phyloP scores from a whole-genome alignment of 441 rosid genomes.

The Raphanus hybrid region DNA sequence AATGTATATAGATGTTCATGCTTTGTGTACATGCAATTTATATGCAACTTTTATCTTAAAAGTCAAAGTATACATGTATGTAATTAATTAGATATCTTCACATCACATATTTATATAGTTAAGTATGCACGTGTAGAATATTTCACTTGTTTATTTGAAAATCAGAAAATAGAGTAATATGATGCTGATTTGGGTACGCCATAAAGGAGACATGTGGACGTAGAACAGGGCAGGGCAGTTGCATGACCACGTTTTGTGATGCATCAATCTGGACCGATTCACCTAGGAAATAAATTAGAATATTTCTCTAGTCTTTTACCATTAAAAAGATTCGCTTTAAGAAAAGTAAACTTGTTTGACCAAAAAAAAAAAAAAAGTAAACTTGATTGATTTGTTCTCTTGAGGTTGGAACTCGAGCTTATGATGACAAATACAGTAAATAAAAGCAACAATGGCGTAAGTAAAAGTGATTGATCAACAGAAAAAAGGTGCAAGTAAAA shows the following conservation, averaged over 20 bases:
- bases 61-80: background rate
- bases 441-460: background rate
- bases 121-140: background rate
- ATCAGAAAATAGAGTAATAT: background rate
- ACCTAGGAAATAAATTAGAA: background rate
- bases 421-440: background rate
- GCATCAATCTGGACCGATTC: background rate
- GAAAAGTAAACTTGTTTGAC: background rate
- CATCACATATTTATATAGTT: background rate
- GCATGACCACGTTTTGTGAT: background rate
- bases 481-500: no score
- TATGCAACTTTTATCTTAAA: background rate
- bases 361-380: background rate
- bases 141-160: background rate
- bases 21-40: background rate
- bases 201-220: background rate
- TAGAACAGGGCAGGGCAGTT: background rate
- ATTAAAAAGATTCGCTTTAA: background rate
- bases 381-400: background rate
- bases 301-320: background rate
- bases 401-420: constrained; percentile 1
- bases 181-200: constrained; percentile 5
- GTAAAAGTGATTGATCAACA: background rate
- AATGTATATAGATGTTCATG: background rate
- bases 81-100: background rate